Percentiles rank a stretch among this genome's conserved stretches.
Evolutionary conservation across 2,329 filamentous ascomycete species (phyloP).

Genomic region (Colletotrichum somersetense): DNA sequence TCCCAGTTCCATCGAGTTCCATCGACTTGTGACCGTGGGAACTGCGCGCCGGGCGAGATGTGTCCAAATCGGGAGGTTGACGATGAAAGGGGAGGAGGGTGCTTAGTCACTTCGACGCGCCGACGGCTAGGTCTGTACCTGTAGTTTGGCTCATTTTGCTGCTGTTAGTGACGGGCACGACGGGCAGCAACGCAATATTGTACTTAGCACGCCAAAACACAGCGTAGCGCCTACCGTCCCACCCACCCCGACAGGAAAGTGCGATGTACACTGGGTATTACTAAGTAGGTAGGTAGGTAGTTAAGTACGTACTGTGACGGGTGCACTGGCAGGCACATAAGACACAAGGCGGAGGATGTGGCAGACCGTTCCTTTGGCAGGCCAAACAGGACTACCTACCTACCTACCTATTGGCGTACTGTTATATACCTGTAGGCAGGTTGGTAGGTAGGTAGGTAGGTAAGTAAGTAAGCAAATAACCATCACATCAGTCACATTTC

Average conservation of each 20-base stretch:
- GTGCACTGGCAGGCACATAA: neutral
- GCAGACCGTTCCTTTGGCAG: neutral
- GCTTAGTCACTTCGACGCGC: neutral
- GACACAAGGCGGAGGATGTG: neutral
- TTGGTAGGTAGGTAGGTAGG: too few species aligned
- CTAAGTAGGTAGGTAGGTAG: neutral
- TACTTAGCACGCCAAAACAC: neutral
- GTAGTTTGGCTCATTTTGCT: neutral
- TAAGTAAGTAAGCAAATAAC: neutral
- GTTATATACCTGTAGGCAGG: too few species aligned
- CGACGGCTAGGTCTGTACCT: neutral
- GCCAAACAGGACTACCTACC: neutral
- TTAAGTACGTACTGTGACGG: neutral
- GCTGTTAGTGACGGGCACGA: too few species aligned
- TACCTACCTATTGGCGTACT: too few species aligned
- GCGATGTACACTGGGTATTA: neutral
- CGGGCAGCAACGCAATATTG: too few species aligned
- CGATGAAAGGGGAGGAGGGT: neutral
- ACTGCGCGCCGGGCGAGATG: neutral
- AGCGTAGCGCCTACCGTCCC: neutral
- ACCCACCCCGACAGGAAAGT: too few species aligned
- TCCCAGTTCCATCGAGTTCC: conserved; percentile 21
- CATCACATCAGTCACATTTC: neutral
- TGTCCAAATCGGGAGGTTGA: conserved; percentile 5
- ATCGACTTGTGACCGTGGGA: neutral